Conservation (phyloP, 2,329 filamentous ascomycete genomes). For the Calonectria leucothoes region DNA sequence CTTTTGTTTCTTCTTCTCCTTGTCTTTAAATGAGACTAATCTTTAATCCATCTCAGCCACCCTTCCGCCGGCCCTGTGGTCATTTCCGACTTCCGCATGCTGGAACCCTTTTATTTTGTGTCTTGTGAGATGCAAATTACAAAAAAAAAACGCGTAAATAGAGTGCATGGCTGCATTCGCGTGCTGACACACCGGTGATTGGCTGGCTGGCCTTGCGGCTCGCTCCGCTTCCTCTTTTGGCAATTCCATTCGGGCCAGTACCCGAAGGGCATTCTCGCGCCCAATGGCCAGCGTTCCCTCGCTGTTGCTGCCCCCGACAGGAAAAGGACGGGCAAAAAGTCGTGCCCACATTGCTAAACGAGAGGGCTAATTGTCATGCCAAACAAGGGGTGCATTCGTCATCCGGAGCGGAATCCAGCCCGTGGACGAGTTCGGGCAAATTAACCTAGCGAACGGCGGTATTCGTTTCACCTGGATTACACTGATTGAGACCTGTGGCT, state of each 20-base stretch:
- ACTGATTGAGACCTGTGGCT: neutral
- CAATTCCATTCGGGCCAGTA: neutral
- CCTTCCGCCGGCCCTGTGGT: neutral
- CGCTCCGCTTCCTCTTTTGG: neutral
- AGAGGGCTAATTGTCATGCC: neutral
- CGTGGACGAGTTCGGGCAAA: neutral
- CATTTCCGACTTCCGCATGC: neutral
- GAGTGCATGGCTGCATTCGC: neutral
- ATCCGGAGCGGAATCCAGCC: neutral
- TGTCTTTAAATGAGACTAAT: neutral
- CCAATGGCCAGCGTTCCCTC: neutral
- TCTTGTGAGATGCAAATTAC: conserved; percentile 2
- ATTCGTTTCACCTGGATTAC: neutral
- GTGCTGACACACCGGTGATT: neutral
- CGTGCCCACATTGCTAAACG: conserved; percentile 2
- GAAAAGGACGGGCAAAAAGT: neutral
- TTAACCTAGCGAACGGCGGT: neutral
- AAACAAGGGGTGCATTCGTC: conserved; percentile 3
- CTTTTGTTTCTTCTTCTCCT: neutral
- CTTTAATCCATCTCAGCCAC: neutral
- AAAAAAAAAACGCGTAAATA: neutral
- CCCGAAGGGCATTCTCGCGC: neutral
- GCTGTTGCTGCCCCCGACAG: neutral
- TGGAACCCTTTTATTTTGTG: neutral
- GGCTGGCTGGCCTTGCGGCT: neutral